Evolutionary conservation across 1,284 basidiomycete genomes (phyloP).

Genomic region (Malassezia obtusa): DNA sequence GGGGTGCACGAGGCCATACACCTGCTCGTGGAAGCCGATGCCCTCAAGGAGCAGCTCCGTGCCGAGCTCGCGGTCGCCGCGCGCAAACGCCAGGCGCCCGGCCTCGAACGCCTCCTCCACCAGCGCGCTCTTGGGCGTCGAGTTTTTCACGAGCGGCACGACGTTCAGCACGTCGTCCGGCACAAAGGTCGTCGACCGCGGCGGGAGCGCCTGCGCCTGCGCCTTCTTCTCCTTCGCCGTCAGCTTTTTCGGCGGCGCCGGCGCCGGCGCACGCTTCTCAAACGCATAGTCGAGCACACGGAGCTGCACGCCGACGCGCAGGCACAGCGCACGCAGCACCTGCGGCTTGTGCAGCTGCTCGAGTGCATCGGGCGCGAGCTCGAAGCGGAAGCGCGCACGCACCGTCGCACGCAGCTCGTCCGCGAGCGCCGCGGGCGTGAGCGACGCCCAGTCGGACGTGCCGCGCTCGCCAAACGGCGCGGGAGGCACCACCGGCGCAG

Average conservation of each 20-base stretch:
- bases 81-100: constrained; percentile 52
- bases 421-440: constrained; percentile 52
- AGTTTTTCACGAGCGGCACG: constrained; percentile 53
- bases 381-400: constrained; percentile 52
- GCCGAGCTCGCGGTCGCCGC: constrained; percentile 52
- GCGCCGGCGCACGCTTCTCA: constrained; percentile 25
- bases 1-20: constrained; percentile 55
- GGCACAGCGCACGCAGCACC: constrained; percentile 53
- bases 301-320: constrained; percentile 54
- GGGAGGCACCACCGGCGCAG: constrained; percentile 39
- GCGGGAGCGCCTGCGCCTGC: constrained; percentile 17
- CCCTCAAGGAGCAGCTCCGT: constrained; percentile 55
- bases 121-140: constrained; percentile 51
- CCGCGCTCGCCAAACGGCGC: constrained; percentile 18
- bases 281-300: constrained; percentile 53
- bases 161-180: constrained; percentile 54
- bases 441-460: constrained; percentile 49
- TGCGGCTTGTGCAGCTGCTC: constrained; percentile 49
- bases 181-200: constrained; percentile 50
- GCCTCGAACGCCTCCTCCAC: constrained; percentile 55
- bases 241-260: constrained; percentile 42
- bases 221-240: constrained; percentile 15
- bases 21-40: constrained; percentile 55
- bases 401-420: constrained; percentile 50
- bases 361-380: constrained; percentile 50